These are phyloP conservation scores for Saccharomycopsis oosterbeekiorum DNA, from an alignment of 805 yeast genomes.

Conservation along the genomic window DNA sequence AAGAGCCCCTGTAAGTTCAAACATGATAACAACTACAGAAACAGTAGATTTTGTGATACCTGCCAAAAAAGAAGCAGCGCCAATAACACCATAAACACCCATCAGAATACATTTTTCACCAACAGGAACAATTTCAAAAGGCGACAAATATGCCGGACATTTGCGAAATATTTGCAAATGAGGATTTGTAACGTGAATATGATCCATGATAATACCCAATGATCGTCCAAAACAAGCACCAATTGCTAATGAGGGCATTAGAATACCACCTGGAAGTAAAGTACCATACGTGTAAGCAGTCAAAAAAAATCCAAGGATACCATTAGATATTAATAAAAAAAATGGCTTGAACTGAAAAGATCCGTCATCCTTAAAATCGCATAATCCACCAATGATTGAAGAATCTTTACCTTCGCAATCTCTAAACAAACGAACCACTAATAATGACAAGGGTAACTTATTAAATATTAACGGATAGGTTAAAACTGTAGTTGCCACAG, in stretches of 20 bases:
- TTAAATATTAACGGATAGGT: constrained; percentile 49
- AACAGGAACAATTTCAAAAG: constrained; percentile 5
- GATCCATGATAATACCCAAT: constrained; percentile 42
- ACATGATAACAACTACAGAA: constrained; percentile 68
- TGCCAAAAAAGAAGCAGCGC: constrained; percentile 74
- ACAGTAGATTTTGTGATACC: constrained; percentile 77
- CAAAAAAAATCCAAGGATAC: constrained; percentile 45
- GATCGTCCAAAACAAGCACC: constrained; percentile 54
- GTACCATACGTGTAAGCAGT: constrained; percentile 63
- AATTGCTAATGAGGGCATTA: constrained; percentile 52
- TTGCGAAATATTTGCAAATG: constrained; percentile 29
- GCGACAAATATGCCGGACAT: constrained; percentile 22
- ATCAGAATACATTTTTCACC: constrained; percentile 54
- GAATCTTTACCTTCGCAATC: constrained; percentile 39
- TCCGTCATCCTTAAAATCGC: constrained; percentile 16
- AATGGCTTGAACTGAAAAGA: constrained; percentile 19
- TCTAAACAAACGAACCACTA: constrained; percentile 50
- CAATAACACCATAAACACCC: constrained; percentile 81
- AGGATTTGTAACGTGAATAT: constrained; percentile 32
- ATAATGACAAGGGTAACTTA: constrained; percentile 41
- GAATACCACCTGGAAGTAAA: constrained; percentile 56
- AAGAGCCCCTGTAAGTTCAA: constrained; percentile 81
- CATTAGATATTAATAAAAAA: constrained; percentile 29
- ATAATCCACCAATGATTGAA: constrained; percentile 23
- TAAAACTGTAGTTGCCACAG: constrained; percentile 41